phyloP scores from a whole-genome alignment of 345 rosid species.

The Aquilaria yunnanensis region DNA sequence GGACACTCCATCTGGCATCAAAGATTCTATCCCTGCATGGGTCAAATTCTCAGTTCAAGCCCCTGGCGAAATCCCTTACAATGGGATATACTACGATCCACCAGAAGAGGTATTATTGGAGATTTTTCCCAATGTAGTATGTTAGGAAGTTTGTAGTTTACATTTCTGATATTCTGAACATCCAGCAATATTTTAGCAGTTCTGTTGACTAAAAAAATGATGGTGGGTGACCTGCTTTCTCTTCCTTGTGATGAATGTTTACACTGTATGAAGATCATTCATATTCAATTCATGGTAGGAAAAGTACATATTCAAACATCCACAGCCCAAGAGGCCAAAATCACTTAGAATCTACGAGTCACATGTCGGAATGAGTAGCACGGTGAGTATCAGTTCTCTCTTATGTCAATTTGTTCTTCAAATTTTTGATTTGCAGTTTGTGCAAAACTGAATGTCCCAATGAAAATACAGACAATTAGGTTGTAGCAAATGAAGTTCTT shows the following conservation, averaged over 20 bases:
- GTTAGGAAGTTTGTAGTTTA: too few relatives aligned
- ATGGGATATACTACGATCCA: conserved; percentile 95
- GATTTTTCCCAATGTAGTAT: neutral
- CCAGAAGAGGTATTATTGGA: conserved; percentile 63
- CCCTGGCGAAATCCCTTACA: conserved; percentile 90
- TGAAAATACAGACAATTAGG: too few relatives aligned
- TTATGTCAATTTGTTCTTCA: conserved; percentile 2
- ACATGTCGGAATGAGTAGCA: conserved; percentile 98
- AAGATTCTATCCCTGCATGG: conserved; percentile 99
- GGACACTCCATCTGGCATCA: conserved; percentile 92
- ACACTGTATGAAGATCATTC: conserved; percentile 3
- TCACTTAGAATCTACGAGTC: conserved; percentile 92
- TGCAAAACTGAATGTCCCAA: too few relatives aligned
- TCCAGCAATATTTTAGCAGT: too few relatives aligned
- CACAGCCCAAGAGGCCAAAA: conserved; percentile 79
- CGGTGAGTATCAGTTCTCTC: conserved; percentile 42
- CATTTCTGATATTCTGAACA: too few relatives aligned
- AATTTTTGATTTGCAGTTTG: neutral
- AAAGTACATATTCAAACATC: conserved; percentile 72
- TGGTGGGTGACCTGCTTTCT: neutral
- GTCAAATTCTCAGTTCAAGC: conserved; percentile 92
- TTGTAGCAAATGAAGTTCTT: too few relatives aligned
- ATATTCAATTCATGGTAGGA: conserved; percentile 44
- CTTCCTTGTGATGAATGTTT: conserved; percentile 1
- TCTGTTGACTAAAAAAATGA: too few relatives aligned